Conservation (phyloP, 345 rosid genomes). For the Gossypium longicalyx region DNA sequence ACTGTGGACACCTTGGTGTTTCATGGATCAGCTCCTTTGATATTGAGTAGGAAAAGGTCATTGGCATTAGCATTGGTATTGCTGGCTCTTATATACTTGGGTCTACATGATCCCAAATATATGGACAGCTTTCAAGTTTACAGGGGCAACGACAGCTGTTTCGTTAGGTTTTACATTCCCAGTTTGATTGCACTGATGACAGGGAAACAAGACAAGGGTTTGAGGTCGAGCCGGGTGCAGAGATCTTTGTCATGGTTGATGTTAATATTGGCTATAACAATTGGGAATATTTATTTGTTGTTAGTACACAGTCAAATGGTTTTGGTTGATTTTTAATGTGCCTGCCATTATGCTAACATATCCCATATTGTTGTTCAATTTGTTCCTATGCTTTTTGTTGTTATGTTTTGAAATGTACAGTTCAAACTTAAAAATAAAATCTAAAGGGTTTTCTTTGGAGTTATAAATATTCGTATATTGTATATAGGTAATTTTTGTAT, state of each 20-base stretch:
- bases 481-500: too few species aligned
- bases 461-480: too few species aligned
- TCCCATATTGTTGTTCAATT: too few species aligned
- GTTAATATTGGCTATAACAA: slow-evolving; percentile 59
- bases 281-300: slow-evolving; percentile 50
- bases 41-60: slow-evolving; percentile 71
- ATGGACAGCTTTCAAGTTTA: slow-evolving; percentile 95
- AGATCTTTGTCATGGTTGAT: slow-evolving; percentile 58
- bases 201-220: slow-evolving; percentile 41
- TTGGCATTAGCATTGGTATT: slow-evolving; percentile 57
- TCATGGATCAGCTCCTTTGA: slow-evolving; percentile 61
- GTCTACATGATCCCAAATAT: slow-evolving; percentile 89
- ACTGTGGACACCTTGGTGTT: slow-evolving; percentile 67
- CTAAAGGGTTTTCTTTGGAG: too few species aligned
- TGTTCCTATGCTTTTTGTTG: too few species aligned
- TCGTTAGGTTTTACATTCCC: slow-evolving; percentile 93
- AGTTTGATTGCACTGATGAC: slow-evolving; percentile 63
- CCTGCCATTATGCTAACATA: too few species aligned
- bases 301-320: background rate
- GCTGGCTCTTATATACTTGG: slow-evolving; percentile 55
- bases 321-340: background rate
- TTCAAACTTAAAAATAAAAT: too few species aligned
- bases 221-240: slow-evolving; percentile 36
- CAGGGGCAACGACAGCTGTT: slow-evolving; percentile 94
- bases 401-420: too few species aligned